phyloP scores from a whole-genome alignment of 495 filamentous ascomycete genomes.

The Aspergillus saccharolyticus region DNA sequence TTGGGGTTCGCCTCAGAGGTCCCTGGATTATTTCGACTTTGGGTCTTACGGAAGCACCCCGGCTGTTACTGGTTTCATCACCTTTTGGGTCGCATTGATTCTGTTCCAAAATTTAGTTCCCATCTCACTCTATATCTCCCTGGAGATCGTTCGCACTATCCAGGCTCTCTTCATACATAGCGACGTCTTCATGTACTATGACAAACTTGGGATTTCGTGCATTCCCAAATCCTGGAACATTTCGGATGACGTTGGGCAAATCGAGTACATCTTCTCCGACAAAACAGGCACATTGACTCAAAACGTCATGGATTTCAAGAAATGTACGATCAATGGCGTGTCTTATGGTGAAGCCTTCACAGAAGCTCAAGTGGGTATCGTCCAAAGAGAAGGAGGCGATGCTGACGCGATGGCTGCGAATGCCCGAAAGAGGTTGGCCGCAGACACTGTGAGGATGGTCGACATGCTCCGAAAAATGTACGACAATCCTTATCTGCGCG shows the following conservation, averaged over 20 bases:
- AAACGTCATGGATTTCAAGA: conserved; percentile 99
- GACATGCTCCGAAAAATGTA: conserved; percentile 67
- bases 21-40: conserved; percentile 79
- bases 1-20: conserved; percentile 70
- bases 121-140: conserved; percentile 94
- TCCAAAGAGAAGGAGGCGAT: conserved; percentile 81
- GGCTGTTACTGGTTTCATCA: conserved; percentile 81
- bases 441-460: conserved; percentile 68
- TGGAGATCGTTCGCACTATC: conserved; percentile 89
- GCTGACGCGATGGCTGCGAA: conserved; percentile 71
- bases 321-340: conserved; percentile 87
- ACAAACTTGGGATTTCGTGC: conserved; percentile 85
- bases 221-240: conserved; percentile 99
- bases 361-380: conserved; percentile 92
- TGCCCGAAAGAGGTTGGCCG: conserved; percentile 73
- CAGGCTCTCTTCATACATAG: conserved; percentile 98
- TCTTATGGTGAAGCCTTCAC: conserved; percentile 97
- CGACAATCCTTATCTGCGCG: conserved; percentile 85
- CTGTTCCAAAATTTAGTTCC: conserved; percentile 98
- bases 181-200: conserved; percentile 95
- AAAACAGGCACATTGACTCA: conserved; percentile 98
- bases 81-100: conserved; percentile 91
- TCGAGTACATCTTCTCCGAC: conserved; percentile 99
- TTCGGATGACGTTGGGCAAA: conserved; percentile 95
- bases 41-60: conserved; percentile 75